phyloP scores from a whole-genome alignment of 257 asterid genomes.

The Nicotiana undulata region DNA sequence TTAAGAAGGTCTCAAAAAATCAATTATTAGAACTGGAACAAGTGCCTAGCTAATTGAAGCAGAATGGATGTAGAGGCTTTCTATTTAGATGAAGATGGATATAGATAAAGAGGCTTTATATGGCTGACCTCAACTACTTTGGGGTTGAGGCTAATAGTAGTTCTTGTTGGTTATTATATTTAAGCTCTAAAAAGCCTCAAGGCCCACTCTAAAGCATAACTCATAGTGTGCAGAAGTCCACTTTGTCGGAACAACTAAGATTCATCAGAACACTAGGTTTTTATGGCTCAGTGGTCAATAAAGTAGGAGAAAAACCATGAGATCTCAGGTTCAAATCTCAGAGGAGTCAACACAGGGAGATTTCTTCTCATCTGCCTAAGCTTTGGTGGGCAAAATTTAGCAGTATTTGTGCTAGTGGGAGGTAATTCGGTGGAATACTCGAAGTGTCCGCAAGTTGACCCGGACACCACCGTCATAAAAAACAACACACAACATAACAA shows the following conservation, averaged over 20 bases:
- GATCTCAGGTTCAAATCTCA: too few relatives aligned
- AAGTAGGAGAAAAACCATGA: too few relatives aligned
- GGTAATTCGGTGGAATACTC: too few relatives aligned
- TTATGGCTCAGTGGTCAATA: too few relatives aligned
- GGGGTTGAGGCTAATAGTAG: background rate
- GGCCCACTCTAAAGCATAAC: background rate
- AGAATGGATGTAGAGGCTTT: background rate
- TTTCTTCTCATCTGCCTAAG: too few relatives aligned
- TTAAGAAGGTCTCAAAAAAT: background rate
- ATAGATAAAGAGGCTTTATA: background rate
- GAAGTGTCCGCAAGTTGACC: too few relatives aligned
- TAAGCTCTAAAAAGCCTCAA: background rate
- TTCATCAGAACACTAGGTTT: too few relatives aligned
- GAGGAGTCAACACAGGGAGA: too few relatives aligned
- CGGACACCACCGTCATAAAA: too few relatives aligned
- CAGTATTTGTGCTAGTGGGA: too few relatives aligned
- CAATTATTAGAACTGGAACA: background rate
- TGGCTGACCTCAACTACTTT: background rate
- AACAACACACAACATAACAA: background rate
- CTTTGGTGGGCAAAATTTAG: too few relatives aligned
- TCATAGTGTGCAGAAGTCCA: background rate
- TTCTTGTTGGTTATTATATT: background rate
- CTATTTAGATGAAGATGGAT: too few relatives aligned
- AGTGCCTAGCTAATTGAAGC: background rate
- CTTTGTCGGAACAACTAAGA: background rate